Percentiles rank a stretch among this genome's conserved stretches.
Conservation (phyloP, 345 rosid genomes). For the Clausena lansium region DNA sequence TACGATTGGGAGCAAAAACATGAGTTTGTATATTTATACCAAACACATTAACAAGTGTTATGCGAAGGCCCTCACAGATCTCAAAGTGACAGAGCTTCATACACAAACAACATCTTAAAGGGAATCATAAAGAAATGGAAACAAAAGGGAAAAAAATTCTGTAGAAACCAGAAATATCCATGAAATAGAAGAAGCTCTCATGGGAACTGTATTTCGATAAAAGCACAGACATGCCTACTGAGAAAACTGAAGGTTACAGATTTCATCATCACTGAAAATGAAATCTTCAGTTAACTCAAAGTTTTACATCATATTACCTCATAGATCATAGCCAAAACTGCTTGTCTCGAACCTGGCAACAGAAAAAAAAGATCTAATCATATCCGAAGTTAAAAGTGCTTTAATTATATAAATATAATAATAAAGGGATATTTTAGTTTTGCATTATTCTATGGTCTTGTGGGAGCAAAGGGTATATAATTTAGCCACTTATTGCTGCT, state of each 20-base stretch:
- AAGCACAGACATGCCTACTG: conserved; percentile 38
- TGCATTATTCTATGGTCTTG: background rate
- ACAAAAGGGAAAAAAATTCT: background rate
- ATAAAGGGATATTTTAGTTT: background rate
- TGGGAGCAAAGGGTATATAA: background rate
- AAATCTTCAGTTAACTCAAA: conserved; percentile 9
- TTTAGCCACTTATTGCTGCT: conserved; percentile 74
- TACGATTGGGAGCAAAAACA: background rate
- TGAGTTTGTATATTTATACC: background rate
- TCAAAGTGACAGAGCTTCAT: background rate
- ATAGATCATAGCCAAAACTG: background rate
- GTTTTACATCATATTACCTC: conserved; percentile 10
- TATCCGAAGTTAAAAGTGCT: background rate
- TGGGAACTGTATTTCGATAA: conserved; percentile 12
- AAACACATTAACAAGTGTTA: background rate
- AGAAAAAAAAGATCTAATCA: background rate
- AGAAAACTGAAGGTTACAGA: conserved; percentile 14
- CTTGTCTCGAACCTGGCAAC: background rate
- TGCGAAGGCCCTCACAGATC: background rate
- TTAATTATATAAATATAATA: no score
- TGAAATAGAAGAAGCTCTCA: conserved; percentile 13
- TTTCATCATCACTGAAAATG: conserved; percentile 13
- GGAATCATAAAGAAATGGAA: background rate
- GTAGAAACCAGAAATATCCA: conserved; percentile 5
- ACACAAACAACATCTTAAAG: conserved; percentile 8